Conservation (phyloP, 164 flowering plant genomes). For the Umbellularia californica region DNA sequence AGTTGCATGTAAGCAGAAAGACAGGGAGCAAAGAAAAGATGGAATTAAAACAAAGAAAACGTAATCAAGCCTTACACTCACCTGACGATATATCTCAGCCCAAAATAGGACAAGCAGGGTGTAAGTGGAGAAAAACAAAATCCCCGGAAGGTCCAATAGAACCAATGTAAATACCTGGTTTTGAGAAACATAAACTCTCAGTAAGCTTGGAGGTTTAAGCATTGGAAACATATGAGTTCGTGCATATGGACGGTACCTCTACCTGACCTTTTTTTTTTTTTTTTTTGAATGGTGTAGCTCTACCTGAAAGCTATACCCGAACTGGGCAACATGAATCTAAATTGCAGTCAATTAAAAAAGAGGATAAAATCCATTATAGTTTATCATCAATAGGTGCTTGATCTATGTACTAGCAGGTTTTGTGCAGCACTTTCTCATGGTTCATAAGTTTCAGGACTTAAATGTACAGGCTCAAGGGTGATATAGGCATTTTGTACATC, state of each 20-base stretch:
- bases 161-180: conserved; percentile 59
- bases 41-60: background rate
- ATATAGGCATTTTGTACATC: background rate
- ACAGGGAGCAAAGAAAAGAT: background rate
- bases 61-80: conserved; percentile 20
- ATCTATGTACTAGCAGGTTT: background rate
- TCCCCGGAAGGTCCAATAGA: conserved; percentile 80
- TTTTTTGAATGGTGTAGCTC: too few species aligned
- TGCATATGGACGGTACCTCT: background rate
- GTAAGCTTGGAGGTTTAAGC: background rate
- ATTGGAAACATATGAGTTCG: background rate
- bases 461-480: background rate
- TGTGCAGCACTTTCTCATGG: background rate
- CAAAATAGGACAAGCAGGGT: conserved; percentile 92
- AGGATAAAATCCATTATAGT: background rate
- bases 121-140: conserved; percentile 90
- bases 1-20: background rate
- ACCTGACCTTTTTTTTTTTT: too few species aligned
- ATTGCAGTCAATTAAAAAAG: background rate
- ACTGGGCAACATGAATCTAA: too few species aligned
- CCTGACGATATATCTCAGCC: conserved; percentile 99
- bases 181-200: background rate
- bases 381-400: background rate
- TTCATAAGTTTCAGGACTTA: background rate
- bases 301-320: too few species aligned